A percentile compares a stretch with the other conserved stretches of the same genome.
These are phyloP conservation scores for Moesziomyces sp. DNA, from an alignment of 1,284 basidiomycete species.

Conservation along the genomic window DNA sequence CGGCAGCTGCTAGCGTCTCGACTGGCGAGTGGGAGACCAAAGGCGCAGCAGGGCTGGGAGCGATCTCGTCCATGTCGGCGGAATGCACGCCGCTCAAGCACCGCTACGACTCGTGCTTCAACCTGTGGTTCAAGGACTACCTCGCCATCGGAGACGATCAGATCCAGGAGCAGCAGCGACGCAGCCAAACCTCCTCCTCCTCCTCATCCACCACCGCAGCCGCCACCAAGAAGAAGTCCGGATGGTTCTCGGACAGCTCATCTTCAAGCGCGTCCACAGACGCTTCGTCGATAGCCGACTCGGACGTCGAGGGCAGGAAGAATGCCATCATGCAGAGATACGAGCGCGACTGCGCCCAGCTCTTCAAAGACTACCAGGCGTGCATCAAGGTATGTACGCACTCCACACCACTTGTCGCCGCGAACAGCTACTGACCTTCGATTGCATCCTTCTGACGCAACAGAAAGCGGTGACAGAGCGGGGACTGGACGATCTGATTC, in stretches of 20 bases:
- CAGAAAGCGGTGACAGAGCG: slow-evolving; percentile 85
- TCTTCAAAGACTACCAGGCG: slow-evolving; percentile 81
- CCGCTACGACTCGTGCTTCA: slow-evolving; percentile 91
- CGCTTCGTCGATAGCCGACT: slow-evolving; percentile 19
- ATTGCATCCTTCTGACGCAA: not conserved
- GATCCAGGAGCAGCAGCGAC: slow-evolving; percentile 61
- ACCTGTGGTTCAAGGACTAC: slow-evolving; percentile 94
- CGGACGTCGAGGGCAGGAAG: slow-evolving; percentile 29
- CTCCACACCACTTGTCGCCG: no score
- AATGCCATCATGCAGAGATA: slow-evolving; percentile 70
- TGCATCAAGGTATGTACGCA: slow-evolving; percentile 77
- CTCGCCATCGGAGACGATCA: slow-evolving; percentile 69
- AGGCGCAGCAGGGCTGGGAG: slow-evolving; percentile 41
- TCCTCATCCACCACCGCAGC: slow-evolving; percentile 2
- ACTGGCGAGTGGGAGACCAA: slow-evolving; percentile 19
- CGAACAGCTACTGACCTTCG: not conserved
- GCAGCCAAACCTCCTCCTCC: slow-evolving; percentile 68
- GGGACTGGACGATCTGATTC: slow-evolving; percentile 78
- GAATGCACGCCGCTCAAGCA: slow-evolving; percentile 90
- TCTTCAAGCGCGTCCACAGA: slow-evolving; percentile 12
- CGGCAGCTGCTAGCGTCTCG: slow-evolving; percentile 2
- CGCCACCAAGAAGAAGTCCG: slow-evolving; percentile 25
- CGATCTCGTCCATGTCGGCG: slow-evolving; percentile 73
- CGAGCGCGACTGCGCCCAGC: slow-evolving; percentile 80
- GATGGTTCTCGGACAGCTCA: slow-evolving; percentile 33